These are phyloP conservation scores for Gillenia trifoliata DNA, from an alignment of 306 rosid genomes.

Conservation along the genomic window DNA sequence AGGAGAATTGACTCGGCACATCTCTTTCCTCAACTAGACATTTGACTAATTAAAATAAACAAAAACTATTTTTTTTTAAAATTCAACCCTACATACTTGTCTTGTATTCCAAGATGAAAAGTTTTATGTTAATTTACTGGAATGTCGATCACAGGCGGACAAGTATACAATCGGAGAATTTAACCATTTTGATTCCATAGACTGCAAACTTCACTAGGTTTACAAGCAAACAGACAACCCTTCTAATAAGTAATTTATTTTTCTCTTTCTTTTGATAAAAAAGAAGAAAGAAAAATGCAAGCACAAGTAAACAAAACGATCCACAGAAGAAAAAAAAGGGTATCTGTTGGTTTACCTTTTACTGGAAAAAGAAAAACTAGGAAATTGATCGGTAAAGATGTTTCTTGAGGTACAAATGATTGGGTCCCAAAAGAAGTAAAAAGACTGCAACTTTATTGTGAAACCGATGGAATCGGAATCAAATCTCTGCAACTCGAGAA, in stretches of 20 bases:
- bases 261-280: not conserved
- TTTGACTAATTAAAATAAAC: not conserved
- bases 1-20: not conserved
- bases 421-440: not conserved
- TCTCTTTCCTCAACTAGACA: not conserved
- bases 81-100: not conserved
- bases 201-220: not conserved
- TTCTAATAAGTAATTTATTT: not conserved
- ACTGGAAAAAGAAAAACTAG: not conserved
- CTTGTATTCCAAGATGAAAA: not conserved
- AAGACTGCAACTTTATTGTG: not conserved
- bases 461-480: not conserved
- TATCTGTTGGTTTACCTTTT: too few relatives aligned
- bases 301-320: not conserved
- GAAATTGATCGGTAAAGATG: not conserved
- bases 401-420: not conserved
- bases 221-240: not conserved
- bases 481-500: not conserved
- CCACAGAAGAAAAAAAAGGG: not conserved
- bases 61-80: not conserved
- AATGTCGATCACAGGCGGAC: conserved; percentile 3
- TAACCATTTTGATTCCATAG: not conserved
- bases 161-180: not conserved
- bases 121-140: not conserved
- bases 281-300: not conserved